A percentile compares a stretch with the other conserved stretches of the same genome.
phyloP scores from a whole-genome alignment of 2,329 filamentous ascomycete genomes.

The Aaosphaeria arxii region DNA sequence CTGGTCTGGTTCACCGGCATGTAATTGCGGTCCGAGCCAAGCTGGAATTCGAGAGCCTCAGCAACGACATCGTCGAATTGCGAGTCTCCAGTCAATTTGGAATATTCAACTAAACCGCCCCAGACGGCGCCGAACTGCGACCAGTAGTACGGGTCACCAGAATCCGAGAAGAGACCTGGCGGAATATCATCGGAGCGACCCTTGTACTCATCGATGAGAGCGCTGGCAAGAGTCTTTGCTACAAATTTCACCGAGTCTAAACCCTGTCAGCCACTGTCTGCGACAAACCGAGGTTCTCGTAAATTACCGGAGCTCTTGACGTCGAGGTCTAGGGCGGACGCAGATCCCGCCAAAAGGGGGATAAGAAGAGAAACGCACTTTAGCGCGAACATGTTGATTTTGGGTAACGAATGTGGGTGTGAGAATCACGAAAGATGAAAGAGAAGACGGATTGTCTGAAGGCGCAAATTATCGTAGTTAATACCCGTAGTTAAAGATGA shows the following conservation, averaged over 20 bases:
- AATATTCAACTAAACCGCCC: conserved; percentile 36
- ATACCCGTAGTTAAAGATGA: no score
- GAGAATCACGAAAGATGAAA: no score
- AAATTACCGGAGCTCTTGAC: conserved; percentile 25
- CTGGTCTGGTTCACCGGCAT: conserved; percentile 37
- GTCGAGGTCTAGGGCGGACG: conserved; percentile 29
- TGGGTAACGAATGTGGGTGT: no score
- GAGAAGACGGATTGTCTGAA: no score
- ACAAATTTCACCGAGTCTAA: conserved; percentile 61
- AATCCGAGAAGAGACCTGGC: conserved; percentile 30
- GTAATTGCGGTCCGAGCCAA: conserved; percentile 34
- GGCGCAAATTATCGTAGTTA: no score
- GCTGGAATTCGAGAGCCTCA: conserved; percentile 37
- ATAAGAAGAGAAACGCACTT: no score
- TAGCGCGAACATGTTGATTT: no score
- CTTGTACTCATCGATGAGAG: not conserved
- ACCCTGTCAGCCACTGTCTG: conserved; percentile 8
- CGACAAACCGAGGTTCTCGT: no score
- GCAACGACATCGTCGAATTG: conserved; percentile 39
- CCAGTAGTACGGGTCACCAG: conserved; percentile 43
- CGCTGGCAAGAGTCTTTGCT: conserved; percentile 28
- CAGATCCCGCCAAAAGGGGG: conserved; percentile 24
- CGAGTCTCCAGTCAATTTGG: conserved; percentile 41
- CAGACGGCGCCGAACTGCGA: conserved; percentile 40
- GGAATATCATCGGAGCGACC: not conserved